A percentile compares a stretch with the other conserved stretches of the same genome.
These are phyloP conservation scores for Sphaerulina musiva DNA, from an alignment of 2,329 filamentous ascomycete species.

Conservation along the genomic window DNA sequence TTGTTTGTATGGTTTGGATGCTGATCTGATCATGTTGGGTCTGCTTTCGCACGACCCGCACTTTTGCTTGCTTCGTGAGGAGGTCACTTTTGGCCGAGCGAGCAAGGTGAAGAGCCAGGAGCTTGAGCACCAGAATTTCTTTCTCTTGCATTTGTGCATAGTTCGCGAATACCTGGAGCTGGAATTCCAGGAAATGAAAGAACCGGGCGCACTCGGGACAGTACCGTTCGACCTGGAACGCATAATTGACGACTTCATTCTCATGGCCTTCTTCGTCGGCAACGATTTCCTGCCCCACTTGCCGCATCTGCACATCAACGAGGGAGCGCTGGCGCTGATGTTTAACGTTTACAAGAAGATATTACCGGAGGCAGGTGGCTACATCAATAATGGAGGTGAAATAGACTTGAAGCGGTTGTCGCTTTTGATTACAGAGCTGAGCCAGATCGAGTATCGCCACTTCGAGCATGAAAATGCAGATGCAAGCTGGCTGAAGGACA, in stretches of 20 bases:
- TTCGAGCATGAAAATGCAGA: slow-evolving; percentile 88
- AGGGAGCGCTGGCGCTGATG: slow-evolving; percentile 93
- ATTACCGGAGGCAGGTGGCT: slow-evolving; percentile 78
- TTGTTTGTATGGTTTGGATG: slow-evolving; percentile 94
- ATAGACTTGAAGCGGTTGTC: slow-evolving; percentile 80
- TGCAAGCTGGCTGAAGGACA: slow-evolving; percentile 85
- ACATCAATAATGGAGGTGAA: slow-evolving; percentile 90
- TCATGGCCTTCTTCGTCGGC: slow-evolving; percentile 98
- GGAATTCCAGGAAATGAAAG: slow-evolving; percentile 88
- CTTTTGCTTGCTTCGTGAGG: slow-evolving; percentile 92
- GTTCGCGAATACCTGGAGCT: slow-evolving; percentile 94
- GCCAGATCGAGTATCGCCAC: slow-evolving; percentile 82
- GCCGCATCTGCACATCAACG: slow-evolving; percentile 94
- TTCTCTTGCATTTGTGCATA: slow-evolving; percentile 92
- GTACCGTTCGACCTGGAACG: slow-evolving; percentile 90
- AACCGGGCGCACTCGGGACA: slow-evolving; percentile 56
- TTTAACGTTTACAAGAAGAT: slow-evolving; percentile 93
- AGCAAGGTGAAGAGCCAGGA: slow-evolving; percentile 88
- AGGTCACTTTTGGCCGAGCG: slow-evolving; percentile 91
- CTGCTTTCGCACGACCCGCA: slow-evolving; percentile 96
- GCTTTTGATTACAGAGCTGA: slow-evolving; percentile 72
- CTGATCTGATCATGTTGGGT: slow-evolving; percentile 97
- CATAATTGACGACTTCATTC: slow-evolving; percentile 97
- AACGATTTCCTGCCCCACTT: slow-evolving; percentile 98
- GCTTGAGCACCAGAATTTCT: slow-evolving; percentile 97